These are phyloP conservation scores for Vigna angularis DNA, from an alignment of 306 rosid genomes.

Conservation along the genomic window DNA sequence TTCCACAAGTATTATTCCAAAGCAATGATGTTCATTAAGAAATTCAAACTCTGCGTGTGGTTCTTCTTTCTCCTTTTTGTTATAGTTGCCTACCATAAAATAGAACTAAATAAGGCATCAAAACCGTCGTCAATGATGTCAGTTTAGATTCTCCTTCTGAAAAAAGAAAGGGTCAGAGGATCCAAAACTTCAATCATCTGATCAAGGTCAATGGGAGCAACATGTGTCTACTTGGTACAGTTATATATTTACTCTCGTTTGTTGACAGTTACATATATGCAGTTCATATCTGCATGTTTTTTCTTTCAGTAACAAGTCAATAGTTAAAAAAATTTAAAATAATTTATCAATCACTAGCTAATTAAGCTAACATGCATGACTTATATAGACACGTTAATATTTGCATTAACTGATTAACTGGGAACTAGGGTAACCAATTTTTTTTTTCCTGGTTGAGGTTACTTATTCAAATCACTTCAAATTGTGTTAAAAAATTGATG, in stretches of 20 bases:
- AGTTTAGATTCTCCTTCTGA: conserved; percentile 32
- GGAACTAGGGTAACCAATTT: too few species aligned
- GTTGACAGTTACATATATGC: conserved; percentile 8
- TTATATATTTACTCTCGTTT: neutral
- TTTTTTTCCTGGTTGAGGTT: too few species aligned
- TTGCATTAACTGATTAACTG: too few species aligned
- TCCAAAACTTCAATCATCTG: conserved; percentile 32
- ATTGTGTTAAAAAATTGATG: too few species aligned
- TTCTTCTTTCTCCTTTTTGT: neutral
- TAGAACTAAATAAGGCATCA: neutral
- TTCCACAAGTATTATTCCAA: neutral
- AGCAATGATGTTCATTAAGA: neutral
- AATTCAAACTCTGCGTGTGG: neutral
- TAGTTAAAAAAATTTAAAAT: neutral
- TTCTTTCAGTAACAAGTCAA: conserved; percentile 6
- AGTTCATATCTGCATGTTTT: neutral
- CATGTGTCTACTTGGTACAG: neutral
- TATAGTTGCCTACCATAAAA: neutral
- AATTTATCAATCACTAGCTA: neutral
- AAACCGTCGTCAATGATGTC: conserved; percentile 19
- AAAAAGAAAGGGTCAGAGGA: conserved; percentile 2
- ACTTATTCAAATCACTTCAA: too few species aligned
- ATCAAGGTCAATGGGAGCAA: conserved; percentile 18
- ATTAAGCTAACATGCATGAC: neutral
- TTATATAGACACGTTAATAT: neutral